Conservation (phyloP, 83 land plant genomes). For the Larix sibirica region DNA sequence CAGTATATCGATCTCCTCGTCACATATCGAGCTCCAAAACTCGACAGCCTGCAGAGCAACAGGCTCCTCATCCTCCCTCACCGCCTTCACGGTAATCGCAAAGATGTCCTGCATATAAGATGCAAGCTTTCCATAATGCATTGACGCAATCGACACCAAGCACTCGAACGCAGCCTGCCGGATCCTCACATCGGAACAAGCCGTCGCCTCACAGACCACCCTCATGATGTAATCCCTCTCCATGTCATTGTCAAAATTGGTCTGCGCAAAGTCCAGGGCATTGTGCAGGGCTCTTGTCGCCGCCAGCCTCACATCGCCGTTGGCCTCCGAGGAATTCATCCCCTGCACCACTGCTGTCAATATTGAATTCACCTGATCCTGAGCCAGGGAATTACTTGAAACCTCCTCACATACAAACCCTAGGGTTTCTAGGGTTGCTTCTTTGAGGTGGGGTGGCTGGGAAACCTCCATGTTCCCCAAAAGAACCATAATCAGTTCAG, state of each 20-base stretch:
- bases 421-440: slow-evolving; percentile 83
- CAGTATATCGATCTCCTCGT: slow-evolving; percentile 88
- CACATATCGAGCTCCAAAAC: slow-evolving; percentile 90
- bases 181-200: slow-evolving; percentile 63
- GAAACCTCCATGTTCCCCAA: slow-evolving; percentile 50
- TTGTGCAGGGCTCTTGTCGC: slow-evolving; percentile 74
- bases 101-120: slow-evolving; percentile 79
- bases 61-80: slow-evolving; percentile 79
- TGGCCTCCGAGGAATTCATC: slow-evolving; percentile 68
- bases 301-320: slow-evolving; percentile 72
- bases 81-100: slow-evolving; percentile 73
- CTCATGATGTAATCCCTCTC: slow-evolving; percentile 94
- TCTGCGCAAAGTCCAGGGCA: slow-evolving; percentile 86
- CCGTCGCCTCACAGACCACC: slow-evolving; percentile 83
- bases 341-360: slow-evolving; percentile 91
- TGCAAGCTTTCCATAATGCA: slow-evolving; percentile 77
- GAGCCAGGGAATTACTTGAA: slow-evolving; percentile 71
- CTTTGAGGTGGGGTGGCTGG: slow-evolving; percentile 61
- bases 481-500: slow-evolving; percentile 64
- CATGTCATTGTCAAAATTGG: slow-evolving; percentile 80
- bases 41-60: slow-evolving; percentile 88
- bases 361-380: slow-evolving; percentile 83
- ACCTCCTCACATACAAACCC: slow-evolving; percentile 91
- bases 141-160: slow-evolving; percentile 79
- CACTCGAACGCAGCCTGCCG: slow-evolving; percentile 88